Percentiles rank a stretch among this genome's conserved stretches.
These are phyloP conservation scores for Podaxis pistillaris DNA, from an alignment of 768 basidiomycete species.

Conservation along the genomic window DNA sequence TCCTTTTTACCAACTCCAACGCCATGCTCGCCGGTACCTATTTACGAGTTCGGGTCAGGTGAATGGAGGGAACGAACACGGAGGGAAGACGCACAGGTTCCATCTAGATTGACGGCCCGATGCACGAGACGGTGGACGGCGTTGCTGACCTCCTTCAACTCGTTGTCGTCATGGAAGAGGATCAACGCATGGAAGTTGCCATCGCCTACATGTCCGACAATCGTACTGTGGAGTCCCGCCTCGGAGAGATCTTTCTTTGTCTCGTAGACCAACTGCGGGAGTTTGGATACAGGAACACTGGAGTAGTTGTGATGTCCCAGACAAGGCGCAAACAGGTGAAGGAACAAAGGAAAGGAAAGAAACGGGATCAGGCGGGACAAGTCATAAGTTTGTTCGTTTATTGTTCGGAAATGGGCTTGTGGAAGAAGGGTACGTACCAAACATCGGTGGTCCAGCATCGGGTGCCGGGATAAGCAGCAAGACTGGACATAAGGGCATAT, in stretches of 20 bases:
- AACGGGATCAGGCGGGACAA: neutral
- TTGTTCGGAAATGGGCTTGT: neutral
- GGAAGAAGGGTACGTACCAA: slow-evolving; percentile 48
- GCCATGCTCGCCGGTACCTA: slow-evolving; percentile 86
- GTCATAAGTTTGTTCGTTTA: neutral
- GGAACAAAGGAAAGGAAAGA: neutral
- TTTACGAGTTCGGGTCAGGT: neutral
- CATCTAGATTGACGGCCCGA: slow-evolving; percentile 71
- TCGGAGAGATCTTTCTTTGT: slow-evolving; percentile 75
- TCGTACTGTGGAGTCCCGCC: slow-evolving; percentile 58
- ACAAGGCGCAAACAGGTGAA: neutral
- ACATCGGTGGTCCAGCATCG: slow-evolving; percentile 89
- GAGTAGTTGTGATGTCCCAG: neutral
- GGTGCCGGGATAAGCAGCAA: slow-evolving; percentile 61
- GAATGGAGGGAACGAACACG: neutral
- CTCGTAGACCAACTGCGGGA: slow-evolving; percentile 70
- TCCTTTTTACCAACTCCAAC: slow-evolving; percentile 85
- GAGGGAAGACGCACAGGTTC: slow-evolving; percentile 58
- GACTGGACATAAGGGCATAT: slow-evolving; percentile 71
- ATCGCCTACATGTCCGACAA: slow-evolving; percentile 82
- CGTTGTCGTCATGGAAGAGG: slow-evolving; percentile 57
- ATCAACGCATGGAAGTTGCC: slow-evolving; percentile 59
- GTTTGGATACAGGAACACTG: slow-evolving; percentile 68
- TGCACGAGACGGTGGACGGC: slow-evolving; percentile 71
- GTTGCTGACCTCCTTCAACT: slow-evolving; percentile 49